Conservation (phyloP, 192 early-diverging fungal genomes). For the Gryganskiella cystojenkinii region DNA sequence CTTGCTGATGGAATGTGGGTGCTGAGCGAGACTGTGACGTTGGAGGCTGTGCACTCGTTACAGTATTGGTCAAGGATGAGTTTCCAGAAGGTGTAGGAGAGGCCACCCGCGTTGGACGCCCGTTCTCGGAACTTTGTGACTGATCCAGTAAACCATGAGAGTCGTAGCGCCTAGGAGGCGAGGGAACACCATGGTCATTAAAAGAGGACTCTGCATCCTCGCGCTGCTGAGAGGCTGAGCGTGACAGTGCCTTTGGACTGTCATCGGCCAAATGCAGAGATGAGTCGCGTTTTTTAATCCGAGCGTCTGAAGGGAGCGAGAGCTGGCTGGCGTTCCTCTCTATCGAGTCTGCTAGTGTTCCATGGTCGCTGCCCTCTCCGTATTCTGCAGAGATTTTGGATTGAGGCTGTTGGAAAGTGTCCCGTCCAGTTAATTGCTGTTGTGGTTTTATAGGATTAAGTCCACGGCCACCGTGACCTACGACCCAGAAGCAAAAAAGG, state of each 20-base stretch:
- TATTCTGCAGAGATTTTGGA: background rate
- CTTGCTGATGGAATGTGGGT: constrained; percentile 31
- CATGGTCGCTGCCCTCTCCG: constrained; percentile 16
- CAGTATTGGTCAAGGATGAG: constrained; percentile 33
- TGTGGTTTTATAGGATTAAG: constrained; percentile 13
- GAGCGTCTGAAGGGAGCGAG: constrained; percentile 19
- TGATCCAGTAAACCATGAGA: constrained; percentile 13
- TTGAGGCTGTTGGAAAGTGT: too few relatives aligned
- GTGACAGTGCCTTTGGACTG: constrained; percentile 32
- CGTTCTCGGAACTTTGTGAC: background rate
- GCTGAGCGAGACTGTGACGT: constrained; percentile 11
- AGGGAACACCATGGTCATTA: constrained; percentile 5
- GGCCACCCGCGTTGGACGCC: constrained; percentile 10
- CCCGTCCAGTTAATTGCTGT: background rate
- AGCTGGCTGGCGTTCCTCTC: constrained; percentile 38
- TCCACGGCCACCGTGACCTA: constrained; percentile 26
- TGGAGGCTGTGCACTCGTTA: constrained; percentile 3
- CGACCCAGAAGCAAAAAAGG: background rate
- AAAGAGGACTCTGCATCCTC: constrained; percentile 23
- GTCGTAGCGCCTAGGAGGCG: constrained; percentile 29
- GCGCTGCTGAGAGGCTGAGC: constrained; percentile 33
- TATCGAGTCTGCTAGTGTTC: background rate
- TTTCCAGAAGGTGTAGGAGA: constrained; percentile 48
- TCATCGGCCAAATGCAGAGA: constrained; percentile 31
- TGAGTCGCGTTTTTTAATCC: constrained; percentile 30